A percentile compares a stretch with the other conserved stretches of the same genome.
phyloP scores from a whole-genome alignment of 1,284 basidiomycete species.

The Sporisorium sorghi region DNA sequence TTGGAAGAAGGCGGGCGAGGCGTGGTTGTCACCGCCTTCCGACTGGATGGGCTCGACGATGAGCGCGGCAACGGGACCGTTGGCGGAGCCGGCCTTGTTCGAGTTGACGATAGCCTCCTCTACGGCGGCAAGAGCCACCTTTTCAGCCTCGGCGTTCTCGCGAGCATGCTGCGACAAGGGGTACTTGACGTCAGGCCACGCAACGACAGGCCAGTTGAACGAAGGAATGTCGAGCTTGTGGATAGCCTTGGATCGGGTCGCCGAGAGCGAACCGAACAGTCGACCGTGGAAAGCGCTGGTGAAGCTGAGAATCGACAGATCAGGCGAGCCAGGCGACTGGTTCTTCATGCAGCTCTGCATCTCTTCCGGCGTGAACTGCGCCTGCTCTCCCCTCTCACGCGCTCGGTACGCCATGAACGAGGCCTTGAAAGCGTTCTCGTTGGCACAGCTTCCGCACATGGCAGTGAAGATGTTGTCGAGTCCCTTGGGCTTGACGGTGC shows the following conservation, averaged over 20 bases:
- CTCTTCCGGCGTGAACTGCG: constrained; percentile 43
- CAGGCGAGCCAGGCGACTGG: constrained; percentile 72
- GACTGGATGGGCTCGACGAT: constrained; percentile 74
- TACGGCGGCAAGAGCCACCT: constrained; percentile 66
- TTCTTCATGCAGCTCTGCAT: constrained; percentile 73
- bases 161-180: constrained; percentile 71
- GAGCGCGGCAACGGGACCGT: constrained; percentile 72
- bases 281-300: constrained; percentile 70
- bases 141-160: constrained; percentile 71
- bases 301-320: constrained; percentile 73
- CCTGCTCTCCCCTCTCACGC: constrained; percentile 68
- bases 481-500: constrained; percentile 72
- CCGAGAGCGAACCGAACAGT: constrained; percentile 70
- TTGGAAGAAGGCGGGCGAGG: constrained; percentile 73
- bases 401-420: constrained; percentile 72
- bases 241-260: constrained; percentile 71
- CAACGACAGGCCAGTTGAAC: constrained; percentile 74
- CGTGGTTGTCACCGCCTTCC: constrained; percentile 75
- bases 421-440: constrained; percentile 73
- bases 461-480: constrained; percentile 71
- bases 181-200: constrained; percentile 73
- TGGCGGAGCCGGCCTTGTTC: constrained; percentile 64
- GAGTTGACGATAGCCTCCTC: constrained; percentile 69
- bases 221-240: constrained; percentile 75
- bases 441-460: constrained; percentile 70